A percentile compares a stretch with the other conserved stretches of the same genome.
These are phyloP conservation scores for Podila minutissima DNA, from an alignment of 192 early-diverging fungal genomes.

Conservation along the genomic window DNA sequence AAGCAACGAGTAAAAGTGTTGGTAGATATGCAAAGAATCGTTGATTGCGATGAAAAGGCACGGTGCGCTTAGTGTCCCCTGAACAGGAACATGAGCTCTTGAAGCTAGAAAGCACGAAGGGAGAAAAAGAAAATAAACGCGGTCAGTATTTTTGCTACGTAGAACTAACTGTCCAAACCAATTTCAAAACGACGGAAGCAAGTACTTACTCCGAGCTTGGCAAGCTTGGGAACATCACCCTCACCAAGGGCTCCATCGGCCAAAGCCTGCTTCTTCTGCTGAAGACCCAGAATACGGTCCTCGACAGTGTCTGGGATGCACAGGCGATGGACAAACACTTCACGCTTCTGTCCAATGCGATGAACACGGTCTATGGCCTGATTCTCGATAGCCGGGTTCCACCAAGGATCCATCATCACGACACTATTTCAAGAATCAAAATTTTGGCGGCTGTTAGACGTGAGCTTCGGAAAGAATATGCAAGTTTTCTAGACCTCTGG, in stretches of 20 bases:
- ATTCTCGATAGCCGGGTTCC: conserved; percentile 77
- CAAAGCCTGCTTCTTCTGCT: conserved; percentile 65
- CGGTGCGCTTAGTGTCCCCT: conserved; percentile 3
- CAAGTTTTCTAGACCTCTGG: background rate
- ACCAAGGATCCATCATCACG: conserved; percentile 85
- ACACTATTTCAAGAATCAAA: conserved; percentile 53
- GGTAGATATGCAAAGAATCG: too few relatives aligned
- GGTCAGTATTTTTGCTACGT: background rate
- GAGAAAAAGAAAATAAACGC: background rate
- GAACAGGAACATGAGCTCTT: conserved; percentile 44
- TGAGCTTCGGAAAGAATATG: background rate
- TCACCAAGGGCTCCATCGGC: conserved; percentile 51
- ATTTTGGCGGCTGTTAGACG: background rate
- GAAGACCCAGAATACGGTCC: conserved; percentile 73
- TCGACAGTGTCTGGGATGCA: conserved; percentile 73
- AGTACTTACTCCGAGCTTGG: conserved; percentile 42
- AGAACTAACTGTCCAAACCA: background rate
- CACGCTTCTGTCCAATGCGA: conserved; percentile 73
- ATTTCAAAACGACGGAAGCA: background rate
- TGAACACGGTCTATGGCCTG: conserved; percentile 78
- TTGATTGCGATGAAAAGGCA: background rate
- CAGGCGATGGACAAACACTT: conserved; percentile 70
- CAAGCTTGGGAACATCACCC: conserved; percentile 39
- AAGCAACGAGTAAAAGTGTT: too few relatives aligned
- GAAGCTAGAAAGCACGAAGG: conserved; percentile 13